Percentiles rank a stretch among this genome's conserved stretches.
Evolutionary conservation across 1,139 yeast species (phyloP).

Genomic region (Suhomyces terraborum): DNA sequence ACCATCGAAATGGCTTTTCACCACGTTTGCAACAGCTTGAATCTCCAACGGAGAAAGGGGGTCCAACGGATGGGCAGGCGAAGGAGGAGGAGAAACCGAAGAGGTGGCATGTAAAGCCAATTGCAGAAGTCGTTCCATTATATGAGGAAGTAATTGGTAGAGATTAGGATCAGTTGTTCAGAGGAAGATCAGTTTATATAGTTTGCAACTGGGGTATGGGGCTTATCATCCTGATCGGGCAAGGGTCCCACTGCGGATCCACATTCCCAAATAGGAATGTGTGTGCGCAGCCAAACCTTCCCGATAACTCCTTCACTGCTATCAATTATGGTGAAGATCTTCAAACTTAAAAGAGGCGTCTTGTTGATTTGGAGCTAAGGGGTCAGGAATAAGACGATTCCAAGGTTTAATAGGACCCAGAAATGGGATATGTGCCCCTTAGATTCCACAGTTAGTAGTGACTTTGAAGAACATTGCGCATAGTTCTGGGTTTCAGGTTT

Average conservation of each 20-base stretch:
- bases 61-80: slow-evolving; percentile 69
- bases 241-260: slow-evolving; percentile 2
- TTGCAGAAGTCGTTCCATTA: slow-evolving; percentile 69
- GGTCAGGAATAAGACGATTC: too few relatives aligned
- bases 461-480: too few relatives aligned
- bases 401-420: too few relatives aligned
- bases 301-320: not conserved
- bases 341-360: too few relatives aligned
- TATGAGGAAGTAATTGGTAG: not conserved
- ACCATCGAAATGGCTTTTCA: slow-evolving; percentile 50
- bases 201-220: slow-evolving; percentile 4
- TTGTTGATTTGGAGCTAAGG: too few relatives aligned
- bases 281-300: slow-evolving; percentile 9
- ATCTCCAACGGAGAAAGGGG: slow-evolving; percentile 65
- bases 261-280: slow-evolving; percentile 1
- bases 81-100: slow-evolving; percentile 48
- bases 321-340: too few relatives aligned
- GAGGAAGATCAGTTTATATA: slow-evolving; percentile 6
- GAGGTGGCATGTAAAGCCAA: slow-evolving; percentile 65
- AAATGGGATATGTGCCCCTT: too few relatives aligned
- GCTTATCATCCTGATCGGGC: slow-evolving; percentile 17
- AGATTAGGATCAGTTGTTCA: too few relatives aligned
- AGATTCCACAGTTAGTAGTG: too few relatives aligned
- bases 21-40: slow-evolving; percentile 43
- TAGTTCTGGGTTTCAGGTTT: too few relatives aligned